These are phyloP conservation scores for Penicillium paxilli DNA, from an alignment of 495 filamentous ascomycete species.

Conservation along the genomic window DNA sequence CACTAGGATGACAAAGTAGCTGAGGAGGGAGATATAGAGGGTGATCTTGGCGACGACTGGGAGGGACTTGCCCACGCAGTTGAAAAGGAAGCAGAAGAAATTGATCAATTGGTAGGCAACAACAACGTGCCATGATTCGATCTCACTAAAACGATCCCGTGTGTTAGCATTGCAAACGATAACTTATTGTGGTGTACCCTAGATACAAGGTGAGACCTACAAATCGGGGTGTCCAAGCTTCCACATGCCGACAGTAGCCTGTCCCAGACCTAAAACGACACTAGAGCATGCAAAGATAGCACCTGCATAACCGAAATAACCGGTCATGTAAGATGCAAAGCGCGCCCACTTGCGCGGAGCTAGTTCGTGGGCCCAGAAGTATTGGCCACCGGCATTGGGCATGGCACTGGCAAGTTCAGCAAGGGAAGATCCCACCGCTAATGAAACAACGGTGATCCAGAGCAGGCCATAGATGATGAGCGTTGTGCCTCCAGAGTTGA, in stretches of 20 bases:
- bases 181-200: too few species aligned
- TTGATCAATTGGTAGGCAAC: conserved; percentile 55
- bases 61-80: conserved; percentile 55
- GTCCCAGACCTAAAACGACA: conserved; percentile 54
- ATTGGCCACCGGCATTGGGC: conserved; percentile 64
- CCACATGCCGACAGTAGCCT: conserved; percentile 56
- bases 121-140: conserved; percentile 56
- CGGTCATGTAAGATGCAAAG: conserved; percentile 56
- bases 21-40: conserved; percentile 53
- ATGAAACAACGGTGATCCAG: conserved; percentile 53
- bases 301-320: conserved; percentile 59
- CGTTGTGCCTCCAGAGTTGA: conserved; percentile 60
- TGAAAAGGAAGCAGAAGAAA: conserved; percentile 58
- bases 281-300: conserved; percentile 59
- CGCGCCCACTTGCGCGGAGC: conserved; percentile 53
- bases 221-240: conserved; percentile 58
- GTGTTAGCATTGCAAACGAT: too few species aligned
- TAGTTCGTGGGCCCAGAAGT: conserved; percentile 62
- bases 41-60: conserved; percentile 50
- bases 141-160: conserved; percentile 34
- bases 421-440: conserved; percentile 55
- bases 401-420: conserved; percentile 58
- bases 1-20: conserved; percentile 55
- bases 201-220: too few species aligned
- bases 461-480: conserved; percentile 63